Evolutionary conservation across 2,329 filamentous ascomycete species (phyloP), one percentile per base, ranked within the genome.

Genomic region (Lecanicillium sp.): DNA sequence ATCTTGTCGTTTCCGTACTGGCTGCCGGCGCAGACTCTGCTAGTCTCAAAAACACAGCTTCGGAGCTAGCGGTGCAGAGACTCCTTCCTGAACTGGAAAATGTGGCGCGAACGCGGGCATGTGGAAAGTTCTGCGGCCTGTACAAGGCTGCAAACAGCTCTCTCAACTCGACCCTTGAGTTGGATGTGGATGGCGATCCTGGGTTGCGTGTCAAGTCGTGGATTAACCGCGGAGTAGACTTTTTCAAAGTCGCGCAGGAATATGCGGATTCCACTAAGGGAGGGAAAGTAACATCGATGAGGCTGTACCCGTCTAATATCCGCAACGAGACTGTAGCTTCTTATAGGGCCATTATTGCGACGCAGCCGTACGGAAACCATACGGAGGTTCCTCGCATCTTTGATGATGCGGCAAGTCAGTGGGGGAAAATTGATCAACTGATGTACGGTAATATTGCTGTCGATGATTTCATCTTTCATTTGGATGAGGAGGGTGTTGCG

Each of bases 1-100:
- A 50, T 29, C 41, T 62, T 15, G 56, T 54, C 2, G 15, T 46
- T 20, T 41, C 45, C 11, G 17, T 43, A 8, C 29, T 46, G 5
- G 38, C 40, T 8, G 45, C 40, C 11, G 45, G 45, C 1, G 19
- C 32, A 3, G 37, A 43, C 7, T 19, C 40, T n/a, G 33, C 36
- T 11, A 6, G 35, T 14, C 36, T 39, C 18, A 17, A 43, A 12
- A 32, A 17, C 7, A 22, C 31, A 11, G 39, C 34, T 14, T 29
- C 28, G 8, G 44, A 46, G 37, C 36, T 25, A 5, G 25, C 33
- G 2, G 32, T 43, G 12, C 42, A 44, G 15, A 34, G 28, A 7
- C 25, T 46, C 22, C 9, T 46, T 19, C 43, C 44, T 18, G 34
- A 31, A 8, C 34, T 46, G 2, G 42, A 45, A 10, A 36, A 28